phyloP scores from a whole-genome alignment of 768 basidiomycete species.

The Kwoniella shandongensis region DNA sequence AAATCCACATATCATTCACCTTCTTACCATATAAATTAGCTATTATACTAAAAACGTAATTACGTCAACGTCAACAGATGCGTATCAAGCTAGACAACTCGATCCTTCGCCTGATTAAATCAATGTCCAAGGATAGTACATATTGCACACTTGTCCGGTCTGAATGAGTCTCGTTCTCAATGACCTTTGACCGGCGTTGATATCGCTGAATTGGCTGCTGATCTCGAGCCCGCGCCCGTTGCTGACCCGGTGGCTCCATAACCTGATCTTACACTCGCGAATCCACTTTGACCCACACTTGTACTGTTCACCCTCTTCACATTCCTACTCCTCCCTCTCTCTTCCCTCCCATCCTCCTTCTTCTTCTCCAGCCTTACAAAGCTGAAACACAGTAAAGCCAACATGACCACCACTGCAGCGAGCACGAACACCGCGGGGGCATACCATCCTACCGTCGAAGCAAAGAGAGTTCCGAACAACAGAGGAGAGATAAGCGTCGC shows the following conservation, averaged over 20 bases:
- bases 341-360: slow-evolving; percentile 18
- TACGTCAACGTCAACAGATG: too few species aligned
- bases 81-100: too few species aligned
- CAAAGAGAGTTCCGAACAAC: slow-evolving; percentile 70
- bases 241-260: too few species aligned
- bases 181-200: too few species aligned
- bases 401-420: slow-evolving; percentile 51
- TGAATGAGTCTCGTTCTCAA: too few species aligned
- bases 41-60: too few species aligned
- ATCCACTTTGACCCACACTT: background rate
- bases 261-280: background rate
- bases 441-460: slow-evolving; percentile 67
- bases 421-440: slow-evolving; percentile 71
- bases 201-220: background rate
- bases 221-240: too few species aligned
- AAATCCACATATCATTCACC: too few species aligned
- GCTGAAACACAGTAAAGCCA: slow-evolving; percentile 27
- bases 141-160: too few species aligned
- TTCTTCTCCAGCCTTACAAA: slow-evolving; percentile 25
- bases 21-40: too few species aligned
- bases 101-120: too few species aligned
- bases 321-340: slow-evolving; percentile 40
- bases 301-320: slow-evolving; percentile 39
- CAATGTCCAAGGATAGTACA: too few species aligned
- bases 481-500: slow-evolving; percentile 67